phyloP scores from a whole-genome alignment of 1,284 basidiomycete genomes.

The Boletus smithii region DNA sequence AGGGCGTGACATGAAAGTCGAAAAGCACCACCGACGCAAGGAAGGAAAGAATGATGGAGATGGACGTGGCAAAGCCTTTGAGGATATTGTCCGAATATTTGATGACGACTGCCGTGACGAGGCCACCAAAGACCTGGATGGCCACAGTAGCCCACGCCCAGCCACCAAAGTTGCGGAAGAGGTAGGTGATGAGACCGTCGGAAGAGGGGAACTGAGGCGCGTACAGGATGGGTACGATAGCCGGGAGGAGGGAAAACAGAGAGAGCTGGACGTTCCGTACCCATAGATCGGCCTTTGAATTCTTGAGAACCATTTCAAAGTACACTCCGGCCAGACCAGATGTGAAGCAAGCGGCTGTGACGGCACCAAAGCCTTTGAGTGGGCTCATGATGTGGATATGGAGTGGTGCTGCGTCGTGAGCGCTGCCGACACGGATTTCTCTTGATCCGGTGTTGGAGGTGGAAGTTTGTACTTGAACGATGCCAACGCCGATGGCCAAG shows the following conservation, averaged over 20 bases:
- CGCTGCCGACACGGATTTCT: constrained; percentile 46
- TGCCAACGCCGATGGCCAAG: constrained; percentile 85
- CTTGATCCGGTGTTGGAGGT: constrained; percentile 22
- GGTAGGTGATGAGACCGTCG: constrained; percentile 42
- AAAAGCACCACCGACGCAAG: constrained; percentile 88
- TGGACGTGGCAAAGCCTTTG: constrained; percentile 93
- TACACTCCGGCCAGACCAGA: constrained; percentile 81
- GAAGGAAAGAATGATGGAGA: constrained; percentile 93
- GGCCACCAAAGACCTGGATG: constrained; percentile 89
- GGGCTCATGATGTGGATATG: constrained; percentile 57
- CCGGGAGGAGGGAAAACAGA: constrained; percentile 73
- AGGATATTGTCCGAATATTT: constrained; percentile 89
- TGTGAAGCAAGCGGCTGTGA: constrained; percentile 72
- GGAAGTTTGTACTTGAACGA: constrained; percentile 82
- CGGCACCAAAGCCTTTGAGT: constrained; percentile 62
- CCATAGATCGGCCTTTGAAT: constrained; percentile 68
- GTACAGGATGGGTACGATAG: constrained; percentile 66
- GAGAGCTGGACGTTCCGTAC: constrained; percentile 78
- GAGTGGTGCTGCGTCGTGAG: constrained; percentile 48
- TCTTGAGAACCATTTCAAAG: constrained; percentile 81
- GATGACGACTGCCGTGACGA: constrained; percentile 87
- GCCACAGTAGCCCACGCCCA: constrained; percentile 94
- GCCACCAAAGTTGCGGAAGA: constrained; percentile 77
- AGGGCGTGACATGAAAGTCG: constrained; percentile 81
- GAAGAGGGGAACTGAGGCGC: constrained; percentile 38